A percentile compares a stretch with the other conserved stretches of the same genome.
These are phyloP conservation scores for Fusarium papillatum DNA, from an alignment of 2,329 filamentous ascomycete species.

Conservation along the genomic window DNA sequence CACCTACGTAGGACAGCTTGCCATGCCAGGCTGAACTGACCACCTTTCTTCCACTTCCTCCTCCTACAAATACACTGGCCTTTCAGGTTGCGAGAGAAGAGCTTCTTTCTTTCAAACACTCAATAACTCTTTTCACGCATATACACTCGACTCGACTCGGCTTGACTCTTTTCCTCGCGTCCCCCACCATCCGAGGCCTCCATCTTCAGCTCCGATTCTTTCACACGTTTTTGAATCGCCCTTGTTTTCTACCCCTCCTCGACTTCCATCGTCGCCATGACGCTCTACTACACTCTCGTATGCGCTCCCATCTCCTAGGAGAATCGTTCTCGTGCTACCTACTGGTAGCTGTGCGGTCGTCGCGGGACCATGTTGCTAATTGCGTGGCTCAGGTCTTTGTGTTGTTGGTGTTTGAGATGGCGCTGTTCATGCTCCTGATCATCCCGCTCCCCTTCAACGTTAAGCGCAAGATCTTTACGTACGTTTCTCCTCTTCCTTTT, in stretches of 20 bases:
- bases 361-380: conserved; percentile 18
- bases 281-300: conserved; percentile 70
- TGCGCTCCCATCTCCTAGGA: conserved; percentile 33
- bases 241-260: conserved; percentile 38
- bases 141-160: conserved; percentile 1
- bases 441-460: conserved; percentile 90
- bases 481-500: conserved; percentile 46
- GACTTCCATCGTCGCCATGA: conserved; percentile 59
- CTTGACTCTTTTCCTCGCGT: neutral
- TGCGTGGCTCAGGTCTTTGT: conserved; percentile 77
- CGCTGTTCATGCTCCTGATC: conserved; percentile 83
- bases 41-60: conserved; percentile 42
- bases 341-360: neutral
- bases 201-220: conserved; percentile 17
- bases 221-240: conserved; percentile 5
- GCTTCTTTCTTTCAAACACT: neutral
- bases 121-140: conserved; percentile 2
- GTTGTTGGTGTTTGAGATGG: conserved; percentile 87
- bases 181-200: conserved; percentile 11
- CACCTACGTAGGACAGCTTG: conserved; percentile 36
- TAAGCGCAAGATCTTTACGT: conserved; percentile 88
- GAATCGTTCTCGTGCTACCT: neutral
- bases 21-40: conserved; percentile 46
- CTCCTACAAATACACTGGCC: conserved; percentile 35
- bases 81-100: conserved; percentile 12